Percentiles rank a stretch among this genome's conserved stretches.
phyloP scores from a whole-genome alignment of 2,329 filamentous ascomycete genomes.

The Neonectria magnoliae region DNA sequence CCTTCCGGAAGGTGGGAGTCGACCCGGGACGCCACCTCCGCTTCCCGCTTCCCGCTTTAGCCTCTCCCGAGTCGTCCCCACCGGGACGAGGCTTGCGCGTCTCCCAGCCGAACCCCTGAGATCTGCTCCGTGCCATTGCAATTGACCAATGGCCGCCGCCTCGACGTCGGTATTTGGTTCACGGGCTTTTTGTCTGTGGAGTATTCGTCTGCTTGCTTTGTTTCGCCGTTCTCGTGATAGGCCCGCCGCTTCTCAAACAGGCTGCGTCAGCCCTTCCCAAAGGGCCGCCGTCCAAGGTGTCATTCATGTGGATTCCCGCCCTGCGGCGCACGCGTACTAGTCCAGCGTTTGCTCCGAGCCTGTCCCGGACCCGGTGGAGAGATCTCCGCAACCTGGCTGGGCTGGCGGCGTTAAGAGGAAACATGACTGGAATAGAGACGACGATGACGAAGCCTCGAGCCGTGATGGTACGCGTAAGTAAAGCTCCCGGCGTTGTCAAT shows the following conservation, averaged over 20 bases:
- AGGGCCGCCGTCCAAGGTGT: neutral
- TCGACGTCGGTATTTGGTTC: constrained; percentile 14
- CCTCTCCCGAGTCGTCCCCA: neutral
- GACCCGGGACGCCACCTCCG: neutral
- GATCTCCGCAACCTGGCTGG: neutral
- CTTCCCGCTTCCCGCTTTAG: too few species aligned
- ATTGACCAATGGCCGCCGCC: constrained; percentile 8
- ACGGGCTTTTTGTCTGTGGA: constrained; percentile 5
- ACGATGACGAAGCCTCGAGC: constrained; percentile 17
- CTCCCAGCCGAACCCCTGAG: constrained; percentile 3
- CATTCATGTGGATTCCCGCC: constrained; percentile 10
- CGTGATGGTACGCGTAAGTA: constrained; percentile 15
- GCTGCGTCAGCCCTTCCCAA: neutral
- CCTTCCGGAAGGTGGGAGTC: constrained; percentile 16
- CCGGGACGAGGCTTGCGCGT: constrained; percentile 21
- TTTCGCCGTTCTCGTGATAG: constrained; percentile 16
- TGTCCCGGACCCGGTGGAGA: neutral
- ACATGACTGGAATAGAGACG: neutral
- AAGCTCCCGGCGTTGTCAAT: neutral
- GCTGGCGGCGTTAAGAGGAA: constrained; percentile 9
- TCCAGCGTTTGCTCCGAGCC: constrained; percentile 4
- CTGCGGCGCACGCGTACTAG: neutral
- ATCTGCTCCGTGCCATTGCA: neutral
- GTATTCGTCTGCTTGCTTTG: constrained; percentile 13
- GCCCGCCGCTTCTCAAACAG: neutral